Base-by-base conservation (phyloP, 1,284 basidiomycete species). In the Cryptococcus sp. region DNA sequence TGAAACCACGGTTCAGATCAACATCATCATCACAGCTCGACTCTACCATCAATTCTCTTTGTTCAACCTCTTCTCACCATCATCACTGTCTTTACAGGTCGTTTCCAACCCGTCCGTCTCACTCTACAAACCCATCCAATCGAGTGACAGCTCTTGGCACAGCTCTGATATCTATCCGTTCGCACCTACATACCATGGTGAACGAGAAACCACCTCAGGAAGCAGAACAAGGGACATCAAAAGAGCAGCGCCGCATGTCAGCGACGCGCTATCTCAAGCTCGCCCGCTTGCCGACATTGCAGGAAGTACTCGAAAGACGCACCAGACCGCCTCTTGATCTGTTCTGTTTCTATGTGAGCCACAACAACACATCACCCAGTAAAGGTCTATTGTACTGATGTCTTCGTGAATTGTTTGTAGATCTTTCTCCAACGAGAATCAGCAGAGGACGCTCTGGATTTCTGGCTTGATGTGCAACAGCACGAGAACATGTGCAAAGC, bases 381-480 rank as follows among this genome's bases (percentile, higher is more conserved):
- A 6, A 45, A 45, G 42, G n/a, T 15, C n/a, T 22, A 5, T 3
- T 11, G 42, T 19, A 22, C 42, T 45, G 22, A 22, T 22, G 19
- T 27, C 22, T 11, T 30, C 39, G 27, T 20, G n/a, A 23, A 45
- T 25, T 3, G 19, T 54, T 27, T 40, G 23, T 62, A 78, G 78
- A 79, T 82, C 62, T 96, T 94, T 76, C 82, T 97, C 43, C 93
- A 98, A 76, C 86, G 93, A 42, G 93, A 97, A 79, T 88, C 90
- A 38, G 87, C 91, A 55, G 94, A 97, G 76, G 94, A 98, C 75
- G 90, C 94, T 45, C 82, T 99, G 51, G 95, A 98, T 78, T 99
- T 99, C 71, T 99, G 94, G 94, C 86, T 99, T 38, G 95, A 99
- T 73, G 95, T 98, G 2, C 93, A 97, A 71, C 95, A 98, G 80